A percentile compares a stretch with the other conserved stretches of the same genome.
Conservation (phyloP, 805 yeast genomes). For the Cyberlindnera maritima region DNA sequence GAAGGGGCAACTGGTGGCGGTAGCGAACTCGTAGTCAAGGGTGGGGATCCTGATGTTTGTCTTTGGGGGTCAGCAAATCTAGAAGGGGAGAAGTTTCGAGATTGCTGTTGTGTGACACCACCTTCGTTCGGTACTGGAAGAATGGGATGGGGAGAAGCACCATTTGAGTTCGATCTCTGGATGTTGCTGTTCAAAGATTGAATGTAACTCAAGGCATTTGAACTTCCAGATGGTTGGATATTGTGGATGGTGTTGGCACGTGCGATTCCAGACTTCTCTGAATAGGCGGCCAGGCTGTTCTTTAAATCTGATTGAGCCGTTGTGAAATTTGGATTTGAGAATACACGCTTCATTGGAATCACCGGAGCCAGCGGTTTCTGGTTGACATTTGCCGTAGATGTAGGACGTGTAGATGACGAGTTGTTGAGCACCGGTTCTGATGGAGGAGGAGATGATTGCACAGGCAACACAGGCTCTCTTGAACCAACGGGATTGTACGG, state of each 20-base stretch:
- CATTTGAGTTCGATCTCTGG: constrained; percentile 1
- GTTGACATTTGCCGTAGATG: neutral
- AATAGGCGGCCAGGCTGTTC: constrained; percentile 8
- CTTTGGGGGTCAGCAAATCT: constrained; percentile 3
- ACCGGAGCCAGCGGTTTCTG: neutral
- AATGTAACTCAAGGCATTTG: constrained; percentile 14
- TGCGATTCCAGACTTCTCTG: constrained; percentile 1
- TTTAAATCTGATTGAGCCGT: constrained; percentile 17
- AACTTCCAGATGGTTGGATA: constrained; percentile 5
- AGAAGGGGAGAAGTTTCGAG: constrained; percentile 7
- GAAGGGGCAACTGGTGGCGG: constrained; percentile 1
- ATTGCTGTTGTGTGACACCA: no score
- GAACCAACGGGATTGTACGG: neutral
- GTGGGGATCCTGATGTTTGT: neutral
- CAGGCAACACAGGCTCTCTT: neutral
- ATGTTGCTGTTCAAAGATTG: constrained; percentile 4
- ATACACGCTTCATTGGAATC: constrained; percentile 3
- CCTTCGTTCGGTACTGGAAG: neutral
- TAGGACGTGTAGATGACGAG: neutral
- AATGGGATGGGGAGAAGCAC: neutral
- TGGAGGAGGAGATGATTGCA: neutral
- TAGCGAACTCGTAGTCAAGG: neutral
- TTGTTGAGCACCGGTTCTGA: neutral
- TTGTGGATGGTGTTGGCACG: constrained; percentile 12
- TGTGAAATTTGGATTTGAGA: constrained; percentile 13